Base-by-base conservation (phyloP, 2,329 filamentous ascomycete species). In the Fusarium staphyleae region DNA sequence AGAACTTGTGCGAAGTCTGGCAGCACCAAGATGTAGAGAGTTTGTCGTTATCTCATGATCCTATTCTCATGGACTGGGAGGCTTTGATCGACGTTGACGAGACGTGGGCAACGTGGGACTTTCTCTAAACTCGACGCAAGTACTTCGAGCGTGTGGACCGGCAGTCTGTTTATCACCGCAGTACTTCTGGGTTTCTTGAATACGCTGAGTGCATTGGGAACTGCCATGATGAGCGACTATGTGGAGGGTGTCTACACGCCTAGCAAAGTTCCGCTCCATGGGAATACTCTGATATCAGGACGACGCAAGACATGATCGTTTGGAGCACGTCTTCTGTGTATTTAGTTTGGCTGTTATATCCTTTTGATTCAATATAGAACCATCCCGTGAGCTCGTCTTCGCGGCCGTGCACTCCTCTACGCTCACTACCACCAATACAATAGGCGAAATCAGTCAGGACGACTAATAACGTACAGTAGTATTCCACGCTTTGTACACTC, bases 51-150 rank as follows among this genome's bases (percentile, higher is more conserved):
- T 18, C 40, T 2, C 39, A 42, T 0, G 43, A 37, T 1, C 14
- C n/a, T 3, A 44, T 32, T 28, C 35, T 39, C 0, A 60, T 67
- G 28, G 62, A 56, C 8, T 66, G 65, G 62, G 57, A 66, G 1
- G 35, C 44, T 13, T 48, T 65, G 53, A 50, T 64, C 5, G 51
- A 62, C 26, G 22, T 56, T 1, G 53, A 57, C 11, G 55, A 42
- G 8, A 55, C 48, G 7, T 61, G 54, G 36, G 32, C 34, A n/a
- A 45, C 50, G 4, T 66, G 64, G 64, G 29, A 61, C 34, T 52
- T 66, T 4, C 14, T 63, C 6, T 66, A 48, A 16, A 46, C 28
- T 35, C n/a, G 22, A 16, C 30, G 28, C 7, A 3, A 4, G 7
- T 24, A 24, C 9, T 8, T n/a, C 14, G 29, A 36, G 7, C 4